Evolutionary conservation across 2,329 filamentous ascomycete genomes (phyloP).

Genomic region (Penicillium hordei): DNA sequence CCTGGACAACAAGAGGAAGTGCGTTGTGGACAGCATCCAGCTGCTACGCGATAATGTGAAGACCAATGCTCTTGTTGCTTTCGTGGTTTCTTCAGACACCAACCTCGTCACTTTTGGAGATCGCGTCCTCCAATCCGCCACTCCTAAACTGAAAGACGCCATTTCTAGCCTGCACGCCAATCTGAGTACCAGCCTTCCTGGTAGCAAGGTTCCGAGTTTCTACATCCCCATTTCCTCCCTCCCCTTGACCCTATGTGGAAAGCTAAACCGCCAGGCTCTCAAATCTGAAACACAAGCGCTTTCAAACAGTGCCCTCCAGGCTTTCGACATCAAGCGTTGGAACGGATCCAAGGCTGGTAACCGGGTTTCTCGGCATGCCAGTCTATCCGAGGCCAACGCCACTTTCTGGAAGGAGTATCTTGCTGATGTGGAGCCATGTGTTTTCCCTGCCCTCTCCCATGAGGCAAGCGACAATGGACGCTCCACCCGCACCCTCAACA

Average conservation of each 20-base stretch:
- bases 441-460: conserved; percentile 41
- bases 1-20: conserved; percentile 18
- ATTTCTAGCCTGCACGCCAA: conserved; percentile 21
- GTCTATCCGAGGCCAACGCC: conserved; percentile 32
- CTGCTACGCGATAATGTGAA: background rate
- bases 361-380: conserved; percentile 9
- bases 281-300: conserved; percentile 15
- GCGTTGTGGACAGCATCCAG: conserved; percentile 20
- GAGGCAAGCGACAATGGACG: conserved; percentile 7
- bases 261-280: conserved; percentile 32
- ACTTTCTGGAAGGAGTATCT: conserved; percentile 50
- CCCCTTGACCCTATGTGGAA: conserved; percentile 35
- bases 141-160: conserved; percentile 13
- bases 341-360: conserved; percentile 16
- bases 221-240: conserved; percentile 36
- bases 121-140: conserved; percentile 13
- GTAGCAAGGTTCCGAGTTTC: conserved; percentile 37
- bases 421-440: conserved; percentile 47
- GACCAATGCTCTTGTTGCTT: conserved; percentile 19
- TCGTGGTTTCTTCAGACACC: conserved; percentile 16
- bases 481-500: conserved; percentile 21
- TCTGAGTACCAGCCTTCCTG: conserved; percentile 28
- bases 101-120: background rate
- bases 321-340: conserved; percentile 24
- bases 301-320: conserved; percentile 5